A percentile compares a stretch with the other conserved stretches of the same genome.
Conservation (phyloP, 352 stramenopile genomes). For the Phytophthora crassamura region DNA sequence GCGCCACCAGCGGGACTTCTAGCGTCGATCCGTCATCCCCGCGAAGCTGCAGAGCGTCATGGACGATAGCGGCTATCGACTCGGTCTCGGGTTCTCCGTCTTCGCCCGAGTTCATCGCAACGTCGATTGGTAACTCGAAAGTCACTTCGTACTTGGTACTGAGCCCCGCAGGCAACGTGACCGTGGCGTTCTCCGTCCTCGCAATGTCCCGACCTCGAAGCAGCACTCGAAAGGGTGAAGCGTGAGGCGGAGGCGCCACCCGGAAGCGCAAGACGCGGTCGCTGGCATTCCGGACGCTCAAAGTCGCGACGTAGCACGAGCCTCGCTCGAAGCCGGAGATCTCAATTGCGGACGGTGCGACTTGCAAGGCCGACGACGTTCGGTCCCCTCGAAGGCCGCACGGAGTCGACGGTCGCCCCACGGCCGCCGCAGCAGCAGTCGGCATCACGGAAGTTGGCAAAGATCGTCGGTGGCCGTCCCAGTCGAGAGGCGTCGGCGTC, state of each 20-base stretch:
- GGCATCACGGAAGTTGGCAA: conserved; percentile 17
- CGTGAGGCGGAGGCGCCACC: conserved; percentile 51
- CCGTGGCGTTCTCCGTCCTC: conserved; percentile 68
- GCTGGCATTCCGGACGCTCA: conserved; percentile 77
- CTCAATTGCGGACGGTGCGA: conserved; percentile 66
- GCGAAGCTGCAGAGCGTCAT: conserved; percentile 67
- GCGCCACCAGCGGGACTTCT: conserved; percentile 68
- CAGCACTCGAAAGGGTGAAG: conserved; percentile 68
- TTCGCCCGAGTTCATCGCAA: conserved; percentile 11
- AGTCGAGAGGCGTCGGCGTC: conserved; percentile 1
- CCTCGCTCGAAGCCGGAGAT: conserved; percentile 67
- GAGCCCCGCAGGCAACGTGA: conserved; percentile 69
- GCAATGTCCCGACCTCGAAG: conserved; percentile 64
- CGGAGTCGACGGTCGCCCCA: conserved; percentile 26
- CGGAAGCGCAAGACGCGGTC: conserved; percentile 68
- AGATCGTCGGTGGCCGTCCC: conserved; percentile 10
- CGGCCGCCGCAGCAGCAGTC: conserved; percentile 2
- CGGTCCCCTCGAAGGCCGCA: conserved; percentile 25
- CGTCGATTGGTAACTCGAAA: conserved; percentile 44
- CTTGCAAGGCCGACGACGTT: conserved; percentile 56
- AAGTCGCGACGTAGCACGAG: conserved; percentile 66
- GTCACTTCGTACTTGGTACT: conserved; percentile 67
- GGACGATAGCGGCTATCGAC: conserved; percentile 42
- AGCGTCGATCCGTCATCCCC: conserved; percentile 66
- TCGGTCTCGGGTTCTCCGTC: conserved; percentile 10